Evolutionary conservation across 768 basidiomycete genomes (phyloP).

Genomic region (Boletus subparvulus): DNA sequence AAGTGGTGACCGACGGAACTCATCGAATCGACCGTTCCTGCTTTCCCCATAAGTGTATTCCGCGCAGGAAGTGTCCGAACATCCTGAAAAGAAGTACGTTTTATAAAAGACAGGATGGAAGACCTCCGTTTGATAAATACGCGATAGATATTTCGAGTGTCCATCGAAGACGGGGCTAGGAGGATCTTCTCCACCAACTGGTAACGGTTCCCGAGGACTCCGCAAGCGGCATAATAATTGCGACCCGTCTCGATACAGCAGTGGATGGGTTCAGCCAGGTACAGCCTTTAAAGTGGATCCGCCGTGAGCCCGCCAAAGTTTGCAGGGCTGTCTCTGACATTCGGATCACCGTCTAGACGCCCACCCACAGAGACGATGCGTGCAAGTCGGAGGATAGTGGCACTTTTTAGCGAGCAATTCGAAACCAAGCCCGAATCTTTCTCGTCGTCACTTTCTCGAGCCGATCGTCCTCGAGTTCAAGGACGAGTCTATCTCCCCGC

Average conservation of each 20-base stretch:
- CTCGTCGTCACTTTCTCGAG: not conserved
- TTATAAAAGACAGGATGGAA: conserved; percentile 16
- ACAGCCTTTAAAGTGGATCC: conserved; percentile 16
- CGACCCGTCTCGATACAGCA: conserved; percentile 1
- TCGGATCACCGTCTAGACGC: conserved; percentile 12
- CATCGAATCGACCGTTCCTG: not conserved
- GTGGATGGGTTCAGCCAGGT: not conserved
- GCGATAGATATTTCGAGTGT: conserved; percentile 12
- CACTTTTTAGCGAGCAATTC: not conserved
- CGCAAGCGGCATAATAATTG: conserved; percentile 9
- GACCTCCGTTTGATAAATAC: conserved; percentile 17
- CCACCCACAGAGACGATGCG: not conserved
- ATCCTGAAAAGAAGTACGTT: conserved; percentile 10
- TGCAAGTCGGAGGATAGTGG: not conserved
- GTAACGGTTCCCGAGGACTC: conserved; percentile 19
- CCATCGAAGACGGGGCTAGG: conserved; percentile 17
- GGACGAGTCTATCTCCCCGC: conserved; percentile 4
- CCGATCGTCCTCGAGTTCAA: conserved; percentile 1
- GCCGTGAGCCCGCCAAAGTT: not conserved
- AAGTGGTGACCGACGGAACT: not conserved
- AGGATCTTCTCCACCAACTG: conserved; percentile 19
- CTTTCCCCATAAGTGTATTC: conserved; percentile 1
- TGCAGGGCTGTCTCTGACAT: conserved; percentile 16
- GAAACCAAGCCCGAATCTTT: not conserved
- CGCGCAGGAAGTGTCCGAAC: not conserved